These are phyloP conservation scores for Cymbidium sinense DNA, from an alignment of 106 monocot genomes.

Conservation along the genomic window DNA sequence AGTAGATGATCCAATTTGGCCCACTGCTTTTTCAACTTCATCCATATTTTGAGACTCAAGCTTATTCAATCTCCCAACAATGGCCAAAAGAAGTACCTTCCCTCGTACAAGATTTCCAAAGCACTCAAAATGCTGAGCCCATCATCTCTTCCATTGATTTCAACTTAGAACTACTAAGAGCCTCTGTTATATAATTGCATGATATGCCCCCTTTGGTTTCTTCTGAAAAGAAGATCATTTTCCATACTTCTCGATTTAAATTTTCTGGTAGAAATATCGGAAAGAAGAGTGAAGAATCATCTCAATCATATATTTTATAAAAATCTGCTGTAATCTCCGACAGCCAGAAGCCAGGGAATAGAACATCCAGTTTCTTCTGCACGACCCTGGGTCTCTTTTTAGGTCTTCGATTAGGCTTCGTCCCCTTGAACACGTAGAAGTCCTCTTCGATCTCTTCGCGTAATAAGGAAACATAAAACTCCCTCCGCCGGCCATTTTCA, in stretches of 20 bases:
- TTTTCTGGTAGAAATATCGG: background rate
- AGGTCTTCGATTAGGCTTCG: conserved; percentile 27
- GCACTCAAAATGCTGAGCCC: too few relatives aligned
- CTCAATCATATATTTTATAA: conserved; percentile 13
- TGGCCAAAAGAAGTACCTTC: too few relatives aligned
- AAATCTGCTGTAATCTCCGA: conserved; percentile 7
- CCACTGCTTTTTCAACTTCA: too few relatives aligned
- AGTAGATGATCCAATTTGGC: too few relatives aligned
- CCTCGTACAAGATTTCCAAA: too few relatives aligned
- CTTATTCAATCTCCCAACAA: too few relatives aligned
- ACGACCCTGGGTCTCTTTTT: conserved; percentile 35
- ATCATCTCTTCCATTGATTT: too few relatives aligned
- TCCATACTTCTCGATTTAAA: background rate
- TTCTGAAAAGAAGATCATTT: background rate
- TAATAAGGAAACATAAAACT: conserved; percentile 23
- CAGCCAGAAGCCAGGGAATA: conserved; percentile 19
- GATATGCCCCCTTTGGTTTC: background rate
- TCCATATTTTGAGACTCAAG: too few relatives aligned
- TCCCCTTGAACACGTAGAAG: conserved; percentile 28
- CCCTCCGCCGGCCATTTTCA: background rate
- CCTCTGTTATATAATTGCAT: background rate
- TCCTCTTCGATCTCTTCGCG: conserved; percentile 49
- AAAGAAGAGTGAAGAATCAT: background rate
- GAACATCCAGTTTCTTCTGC: conserved; percentile 34
- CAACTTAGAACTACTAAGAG: background rate